Evolutionary conservation across 257 asterid genomes (phyloP).

Genomic region (Fraxinus excelsior): DNA sequence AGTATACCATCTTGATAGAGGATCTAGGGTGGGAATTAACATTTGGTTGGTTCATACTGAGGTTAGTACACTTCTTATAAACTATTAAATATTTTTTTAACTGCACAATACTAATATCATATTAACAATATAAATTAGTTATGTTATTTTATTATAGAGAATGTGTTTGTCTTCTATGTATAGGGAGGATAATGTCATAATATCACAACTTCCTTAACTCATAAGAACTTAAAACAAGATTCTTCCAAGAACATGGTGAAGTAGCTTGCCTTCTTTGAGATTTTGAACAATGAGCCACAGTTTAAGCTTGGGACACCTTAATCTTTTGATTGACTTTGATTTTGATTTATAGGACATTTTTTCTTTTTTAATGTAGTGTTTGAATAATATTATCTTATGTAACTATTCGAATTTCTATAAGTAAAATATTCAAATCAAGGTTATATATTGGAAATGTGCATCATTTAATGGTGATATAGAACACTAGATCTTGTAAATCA

Average conservation of each 20-base stretch:
- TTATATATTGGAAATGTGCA: constrained; percentile 59
- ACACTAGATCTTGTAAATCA: constrained; percentile 53
- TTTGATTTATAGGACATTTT: background rate
- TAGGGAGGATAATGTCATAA: constrained; percentile 96
- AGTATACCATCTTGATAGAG: constrained; percentile 60
- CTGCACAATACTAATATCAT: background rate
- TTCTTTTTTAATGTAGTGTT: background rate
- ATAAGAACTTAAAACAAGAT: constrained; percentile 53
- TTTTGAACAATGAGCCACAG: constrained; percentile 59
- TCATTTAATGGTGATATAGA: constrained; percentile 59
- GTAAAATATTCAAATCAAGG: constrained; percentile 52
- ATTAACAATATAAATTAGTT: too few relatives aligned
- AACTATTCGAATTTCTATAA: constrained; percentile 45
- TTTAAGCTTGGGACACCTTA: constrained; percentile 66
- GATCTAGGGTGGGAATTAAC: constrained; percentile 58
- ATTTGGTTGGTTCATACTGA: constrained; percentile 70
- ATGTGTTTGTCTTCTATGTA: background rate
- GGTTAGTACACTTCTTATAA: constrained; percentile 35
- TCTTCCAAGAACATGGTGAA: constrained; percentile 72
- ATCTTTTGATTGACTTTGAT: background rate
- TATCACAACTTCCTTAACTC: constrained; percentile 50
- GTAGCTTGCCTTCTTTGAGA: constrained; percentile 63
- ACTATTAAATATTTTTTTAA: background rate
- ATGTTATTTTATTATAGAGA: too few relatives aligned
- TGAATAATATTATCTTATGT: background rate